phyloP scores from a whole-genome alignment of 345 rosid genomes.

The Euphorbia lathyris region DNA sequence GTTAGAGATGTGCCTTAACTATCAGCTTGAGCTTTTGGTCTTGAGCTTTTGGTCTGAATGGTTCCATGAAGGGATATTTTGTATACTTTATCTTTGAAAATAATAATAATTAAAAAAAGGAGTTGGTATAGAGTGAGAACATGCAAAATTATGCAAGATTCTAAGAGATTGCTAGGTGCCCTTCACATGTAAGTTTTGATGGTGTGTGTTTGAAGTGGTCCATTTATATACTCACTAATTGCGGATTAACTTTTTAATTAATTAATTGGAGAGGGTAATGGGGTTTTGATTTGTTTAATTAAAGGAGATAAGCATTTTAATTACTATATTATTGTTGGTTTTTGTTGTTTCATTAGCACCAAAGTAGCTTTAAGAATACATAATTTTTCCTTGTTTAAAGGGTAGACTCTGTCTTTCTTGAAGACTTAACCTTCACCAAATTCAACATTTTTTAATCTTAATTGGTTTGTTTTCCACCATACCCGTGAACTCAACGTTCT shows the following conservation, averaged over 20 bases:
- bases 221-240: constrained; percentile 17
- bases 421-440: constrained; percentile 18
- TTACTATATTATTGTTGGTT: not conserved
- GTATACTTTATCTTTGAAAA: too few relatives aligned
- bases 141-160: constrained; percentile 45
- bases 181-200: constrained; percentile 41
- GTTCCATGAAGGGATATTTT: too few relatives aligned
- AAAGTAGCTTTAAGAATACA: constrained; percentile 12
- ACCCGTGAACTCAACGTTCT: constrained; percentile 26
- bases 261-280: constrained; percentile 21
- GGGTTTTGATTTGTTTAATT: constrained; percentile 30
- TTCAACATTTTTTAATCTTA: constrained; percentile 11
- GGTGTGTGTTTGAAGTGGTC: constrained; percentile 37
- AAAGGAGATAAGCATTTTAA: constrained; percentile 16
- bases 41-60: too few relatives aligned
- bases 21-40: too few relatives aligned
- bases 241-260: constrained; percentile 28
- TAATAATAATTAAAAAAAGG: too few relatives aligned
- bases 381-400: constrained; percentile 16
- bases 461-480: not conserved
- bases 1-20: too few relatives aligned
- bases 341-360: constrained; percentile 23
- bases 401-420: constrained; percentile 32
- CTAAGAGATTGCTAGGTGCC: constrained; percentile 34
- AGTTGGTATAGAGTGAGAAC: constrained; percentile 34